These are phyloP conservation scores for Ascodesmis nigricans DNA, from an alignment of 495 filamentous ascomycete genomes.

Conservation along the genomic window DNA sequence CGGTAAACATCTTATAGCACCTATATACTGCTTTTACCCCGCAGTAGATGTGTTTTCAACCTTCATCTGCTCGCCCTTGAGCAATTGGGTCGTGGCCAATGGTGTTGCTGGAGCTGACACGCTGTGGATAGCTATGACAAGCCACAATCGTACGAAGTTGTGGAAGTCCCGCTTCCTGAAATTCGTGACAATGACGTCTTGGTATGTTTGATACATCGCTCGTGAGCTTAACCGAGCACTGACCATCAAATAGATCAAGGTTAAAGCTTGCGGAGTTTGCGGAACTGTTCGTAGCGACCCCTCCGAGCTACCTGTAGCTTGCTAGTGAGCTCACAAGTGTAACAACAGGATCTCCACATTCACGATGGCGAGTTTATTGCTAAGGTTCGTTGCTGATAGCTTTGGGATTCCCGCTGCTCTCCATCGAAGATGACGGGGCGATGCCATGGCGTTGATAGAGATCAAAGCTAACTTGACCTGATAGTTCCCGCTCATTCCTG, in stretches of 20 bases:
- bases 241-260: slow-evolving; percentile 26
- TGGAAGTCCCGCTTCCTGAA: slow-evolving; percentile 37
- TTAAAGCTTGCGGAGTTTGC: slow-evolving; percentile 49
- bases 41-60: too few species aligned
- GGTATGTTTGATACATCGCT: slow-evolving; percentile 18
- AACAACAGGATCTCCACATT: slow-evolving; percentile 30
- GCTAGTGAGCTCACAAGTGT: neutral
- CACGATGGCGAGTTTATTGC: slow-evolving; percentile 43
- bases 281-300: slow-evolving; percentile 30
- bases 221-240: neutral
- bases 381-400: slow-evolving; percentile 30
- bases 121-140: slow-evolving; percentile 33
- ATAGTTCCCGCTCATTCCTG: slow-evolving; percentile 36
- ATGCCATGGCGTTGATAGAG: neutral
- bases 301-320: slow-evolving; percentile 5
- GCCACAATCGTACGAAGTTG: slow-evolving; percentile 35
- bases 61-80: too few species aligned
- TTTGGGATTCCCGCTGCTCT: too few species aligned
- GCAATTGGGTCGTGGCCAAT: too few species aligned
- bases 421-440: too few species aligned
- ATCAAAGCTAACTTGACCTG: neutral
- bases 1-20: slow-evolving; percentile 27
- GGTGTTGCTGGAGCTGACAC: too few species aligned
- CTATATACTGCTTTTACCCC: too few species aligned
- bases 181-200: slow-evolving; percentile 39